Evolutionary conservation across 805 yeast species (phyloP), one percentile per base, ranked within the genome.

Genomic region (Zygotorulaspora sp.): DNA sequence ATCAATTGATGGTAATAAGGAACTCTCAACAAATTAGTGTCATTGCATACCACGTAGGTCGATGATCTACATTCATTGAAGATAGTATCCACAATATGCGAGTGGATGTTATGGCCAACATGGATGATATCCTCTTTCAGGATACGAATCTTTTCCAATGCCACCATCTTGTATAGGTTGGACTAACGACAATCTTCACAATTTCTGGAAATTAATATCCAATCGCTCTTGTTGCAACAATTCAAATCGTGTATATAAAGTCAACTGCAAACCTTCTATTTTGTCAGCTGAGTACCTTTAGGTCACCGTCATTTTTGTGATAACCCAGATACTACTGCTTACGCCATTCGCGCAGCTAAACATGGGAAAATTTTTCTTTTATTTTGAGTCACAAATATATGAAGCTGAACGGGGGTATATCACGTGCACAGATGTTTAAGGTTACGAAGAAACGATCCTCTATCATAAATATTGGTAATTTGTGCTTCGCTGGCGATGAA

Each of bases 41-140:
- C 98, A 25, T 96, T 86, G 47, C 92, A 75, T 43, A 92, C 69
- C 43, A 89, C 96, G 66, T 92, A 92, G 8, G 97, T 90, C 5
- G 97, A 87, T 5, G 97, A 85, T 35, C 79, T 74, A 52, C 80
- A 71, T 21, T 71, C 70, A 7, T 62, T 52, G 24, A 88, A 68
- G 30, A 81, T 75, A 47, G 84, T 85, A 6, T 68, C 60, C 40
- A 86, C 83, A 38, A 90, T 79, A 53, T 85, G 89, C 42, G 73
- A 70, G 50, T 77, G 79, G 50, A 89, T 79, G 37, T 80, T 75
- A 67, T 80, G 87, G 24, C 98, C 98, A 44, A 92, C 88, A 62
- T 86, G 95, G 64, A 92, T 87, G 41, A 82, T 71, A 38, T 88
- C 88, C 45, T 75, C 65, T 12, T 96, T 95, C 52, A 92, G 73